A percentile compares a stretch with the other conserved stretches of the same genome.
Conservation (phyloP, 371 early-diverging fungal genomes). For the Smittium culicis region DNA sequence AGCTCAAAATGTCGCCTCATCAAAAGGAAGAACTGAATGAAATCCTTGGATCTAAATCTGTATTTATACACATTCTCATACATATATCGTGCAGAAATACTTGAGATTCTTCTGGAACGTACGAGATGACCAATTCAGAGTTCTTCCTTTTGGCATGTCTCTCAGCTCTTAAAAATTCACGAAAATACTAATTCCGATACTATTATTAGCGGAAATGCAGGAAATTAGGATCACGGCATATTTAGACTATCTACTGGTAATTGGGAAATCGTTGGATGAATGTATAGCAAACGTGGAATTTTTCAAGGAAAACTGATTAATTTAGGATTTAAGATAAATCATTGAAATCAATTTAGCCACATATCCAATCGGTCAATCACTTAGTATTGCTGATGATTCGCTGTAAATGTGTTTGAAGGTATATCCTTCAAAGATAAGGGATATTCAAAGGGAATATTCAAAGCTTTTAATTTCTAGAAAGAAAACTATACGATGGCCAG, state of each 20-base stretch:
- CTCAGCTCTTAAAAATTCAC: neutral
- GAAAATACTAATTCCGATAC: neutral
- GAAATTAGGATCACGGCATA: neutral
- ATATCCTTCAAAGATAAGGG: neutral
- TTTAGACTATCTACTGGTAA: neutral
- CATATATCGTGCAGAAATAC: neutral
- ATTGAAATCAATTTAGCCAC: conserved; percentile 19
- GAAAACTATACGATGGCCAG: neutral
- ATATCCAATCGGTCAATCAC: neutral
- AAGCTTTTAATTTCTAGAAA: neutral
- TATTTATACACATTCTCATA: neutral
- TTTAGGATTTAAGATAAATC: conserved; percentile 8
- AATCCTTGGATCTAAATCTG: neutral
- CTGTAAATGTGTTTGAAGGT: neutral
- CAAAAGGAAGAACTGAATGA: neutral
- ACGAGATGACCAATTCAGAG: neutral
- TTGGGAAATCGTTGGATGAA: neutral
- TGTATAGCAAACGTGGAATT: neutral
- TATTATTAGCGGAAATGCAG: neutral
- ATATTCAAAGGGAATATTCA: neutral
- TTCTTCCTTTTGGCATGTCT: neutral
- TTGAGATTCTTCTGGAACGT: neutral
- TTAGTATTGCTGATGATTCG: neutral
- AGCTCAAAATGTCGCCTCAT: neutral
- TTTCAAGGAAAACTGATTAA: neutral